These are phyloP conservation scores for Podospora fimiseda DNA, from an alignment of 495 filamentous ascomycete species.

Conservation along the genomic window DNA sequence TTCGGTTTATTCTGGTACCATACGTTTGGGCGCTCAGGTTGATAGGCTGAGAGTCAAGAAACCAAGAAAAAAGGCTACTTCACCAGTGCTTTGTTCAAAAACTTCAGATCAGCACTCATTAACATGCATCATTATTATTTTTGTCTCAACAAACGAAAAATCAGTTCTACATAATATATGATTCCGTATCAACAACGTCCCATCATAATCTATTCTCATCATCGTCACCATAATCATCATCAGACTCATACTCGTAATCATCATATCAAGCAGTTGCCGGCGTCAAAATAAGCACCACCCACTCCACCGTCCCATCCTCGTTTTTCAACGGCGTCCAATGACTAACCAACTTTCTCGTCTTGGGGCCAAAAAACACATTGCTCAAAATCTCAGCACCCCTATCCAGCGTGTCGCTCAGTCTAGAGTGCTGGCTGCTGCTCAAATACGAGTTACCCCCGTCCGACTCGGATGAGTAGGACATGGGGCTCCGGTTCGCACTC, in stretches of 20 bases:
- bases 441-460: neutral
- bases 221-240: neutral
- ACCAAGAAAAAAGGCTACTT: too few species aligned
- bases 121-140: too few species aligned
- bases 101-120: too few species aligned
- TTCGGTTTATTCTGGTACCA: too few species aligned
- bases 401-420: conserved; percentile 24
- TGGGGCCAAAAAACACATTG: conserved; percentile 15
- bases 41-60: too few species aligned
- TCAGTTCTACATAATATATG: too few species aligned
- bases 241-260: neutral
- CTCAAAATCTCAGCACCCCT: conserved; percentile 21
- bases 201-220: neutral
- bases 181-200: neutral
- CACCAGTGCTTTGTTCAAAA: too few species aligned
- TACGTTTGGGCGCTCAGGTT: too few species aligned
- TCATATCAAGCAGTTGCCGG: conserved; percentile 13
- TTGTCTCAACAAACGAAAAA: too few species aligned
- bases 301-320: conserved; percentile 37
- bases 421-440: conserved; percentile 6
- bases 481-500: conserved; percentile 1
- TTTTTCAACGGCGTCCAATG: conserved; percentile 53
- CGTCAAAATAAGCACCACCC: conserved; percentile 40
- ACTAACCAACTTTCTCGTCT: conserved; percentile 39
- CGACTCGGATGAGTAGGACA: neutral